These are phyloP conservation scores for Macroventuria anomochaeta DNA, from an alignment of 2,329 filamentous ascomycete genomes.

Conservation along the genomic window DNA sequence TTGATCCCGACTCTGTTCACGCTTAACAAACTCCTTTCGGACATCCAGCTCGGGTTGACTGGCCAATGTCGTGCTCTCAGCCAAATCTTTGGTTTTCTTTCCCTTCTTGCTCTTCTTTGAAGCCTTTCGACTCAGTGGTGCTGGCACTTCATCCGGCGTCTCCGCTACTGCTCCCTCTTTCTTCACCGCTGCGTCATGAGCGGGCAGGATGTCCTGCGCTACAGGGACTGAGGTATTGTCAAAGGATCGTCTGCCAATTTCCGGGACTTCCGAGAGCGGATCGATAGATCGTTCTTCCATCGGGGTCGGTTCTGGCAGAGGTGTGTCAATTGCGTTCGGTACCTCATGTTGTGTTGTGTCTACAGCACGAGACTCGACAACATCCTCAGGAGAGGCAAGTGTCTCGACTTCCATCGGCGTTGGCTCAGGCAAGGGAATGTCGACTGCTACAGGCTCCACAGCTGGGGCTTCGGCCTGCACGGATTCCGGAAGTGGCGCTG, in stretches of 20 bases:
- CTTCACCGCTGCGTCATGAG: background rate
- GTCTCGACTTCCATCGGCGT: slow-evolving; percentile 2
- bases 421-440: background rate
- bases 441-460: background rate
- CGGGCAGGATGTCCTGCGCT: background rate
- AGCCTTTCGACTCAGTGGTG: slow-evolving; percentile 25
- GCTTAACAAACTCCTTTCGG: background rate
- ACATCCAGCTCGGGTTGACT: background rate
- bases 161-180: background rate
- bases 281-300: background rate
- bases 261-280: background rate
- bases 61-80: background rate
- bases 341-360: background rate
- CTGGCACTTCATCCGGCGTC: slow-evolving; percentile 10
- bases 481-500: slow-evolving; percentile 1
- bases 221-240: background rate
- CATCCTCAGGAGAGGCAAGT: background rate
- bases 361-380: background rate
- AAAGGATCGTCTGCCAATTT: background rate
- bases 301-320: background rate
- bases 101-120: slow-evolving; percentile 46
- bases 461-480: background rate
- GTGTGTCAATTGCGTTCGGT: background rate
- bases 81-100: slow-evolving; percentile 34
- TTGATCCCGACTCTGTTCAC: background rate